A percentile compares a stretch with the other conserved stretches of the same genome.
Conservation (phyloP, 2,329 filamentous ascomycete species). For the Verticillium nonalfalfae region DNA sequence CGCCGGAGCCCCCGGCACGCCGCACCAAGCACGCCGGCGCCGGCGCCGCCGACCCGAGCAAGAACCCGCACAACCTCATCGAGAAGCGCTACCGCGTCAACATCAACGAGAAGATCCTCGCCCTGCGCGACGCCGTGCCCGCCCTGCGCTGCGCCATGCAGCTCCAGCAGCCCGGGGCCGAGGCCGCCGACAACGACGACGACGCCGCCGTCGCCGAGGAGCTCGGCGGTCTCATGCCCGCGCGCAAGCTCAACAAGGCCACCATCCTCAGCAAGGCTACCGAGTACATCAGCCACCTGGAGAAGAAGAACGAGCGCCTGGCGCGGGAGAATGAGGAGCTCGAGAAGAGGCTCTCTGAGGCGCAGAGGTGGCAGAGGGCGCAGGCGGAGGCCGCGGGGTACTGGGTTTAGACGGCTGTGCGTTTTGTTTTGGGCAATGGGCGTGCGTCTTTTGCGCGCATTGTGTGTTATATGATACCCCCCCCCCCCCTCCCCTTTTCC, state of each 20-base stretch:
- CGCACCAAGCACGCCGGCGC: constrained; percentile 18
- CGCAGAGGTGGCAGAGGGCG: constrained; percentile 6
- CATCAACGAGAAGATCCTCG: constrained; percentile 76
- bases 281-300: constrained; percentile 28
- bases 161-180: constrained; percentile 8
- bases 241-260: constrained; percentile 35
- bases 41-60: constrained; percentile 43
- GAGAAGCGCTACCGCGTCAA: constrained; percentile 82
- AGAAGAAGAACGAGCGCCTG: constrained; percentile 25
- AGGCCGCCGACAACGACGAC: constrained; percentile 10
- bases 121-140: constrained; percentile 63
- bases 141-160: constrained; percentile 30
- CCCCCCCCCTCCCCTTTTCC: no score
- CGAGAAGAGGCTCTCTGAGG: constrained; percentile 16
- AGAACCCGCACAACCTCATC: constrained; percentile 80
- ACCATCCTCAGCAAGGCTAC: constrained; percentile 33
- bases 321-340: constrained; percentile 24
- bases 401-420: constrained; percentile 1
- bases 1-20: constrained; percentile 29
- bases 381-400: constrained; percentile 4
- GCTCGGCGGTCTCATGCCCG: constrained; percentile 23
- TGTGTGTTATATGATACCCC: background rate
- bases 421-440: no score
- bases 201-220: constrained; percentile 16
- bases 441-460: background rate